Base-by-base conservation (phyloP, 495 filamentous ascomycete genomes). In the Ascodesmis nigricans region DNA sequence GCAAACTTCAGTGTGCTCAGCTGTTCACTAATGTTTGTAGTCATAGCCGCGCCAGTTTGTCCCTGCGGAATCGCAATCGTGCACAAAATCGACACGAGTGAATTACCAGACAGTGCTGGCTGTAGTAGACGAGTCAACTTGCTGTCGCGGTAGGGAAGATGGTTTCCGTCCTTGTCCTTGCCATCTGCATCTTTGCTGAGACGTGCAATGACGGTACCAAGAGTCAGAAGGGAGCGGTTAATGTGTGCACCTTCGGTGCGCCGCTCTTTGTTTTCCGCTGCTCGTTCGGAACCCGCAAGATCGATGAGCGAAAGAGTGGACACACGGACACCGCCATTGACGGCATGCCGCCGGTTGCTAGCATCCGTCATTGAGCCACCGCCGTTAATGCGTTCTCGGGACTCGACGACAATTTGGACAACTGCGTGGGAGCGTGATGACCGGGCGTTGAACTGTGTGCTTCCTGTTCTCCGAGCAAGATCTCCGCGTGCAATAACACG, bases 321-420 rank as follows among this genome's bases (percentile, higher is more conserved):
- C 8, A 97, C 87, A 26, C 83, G 72, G 14, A 95, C 87, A 41
- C 90, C 90, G 31, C 87, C 90, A 11, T 70, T 58, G 10, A 92
- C 64, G 3, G 69, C 78, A 6, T 75, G 65, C 27, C 83, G 69
- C 44, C 87, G 87, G 51, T 52, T 65, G 21, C 81, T 74, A 29
- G 55, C 58, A 36, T 43, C 44, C n/a, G 38, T 45, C 49, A 52
- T 52, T n/a, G 46, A 39, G 4, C 40, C 45, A 5, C 56, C 59
- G 4, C 56, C 45, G 13, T 67, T 63, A 30, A 70, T 70, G 16
- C 90, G 75, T 46, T 93, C 90, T 53, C 87, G 64, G 47, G 82
- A 92, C 53, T 97, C 87, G 19, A 97, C 84, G 8, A 97, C 90
- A 43, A 97, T 95, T 56, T 97, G 87, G 18, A 97, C 87, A 17